A percentile compares a stretch with the other conserved stretches of the same genome.
Conservation (phyloP, 768 basidiomycete species). For the Xanthoconium stramineum region DNA sequence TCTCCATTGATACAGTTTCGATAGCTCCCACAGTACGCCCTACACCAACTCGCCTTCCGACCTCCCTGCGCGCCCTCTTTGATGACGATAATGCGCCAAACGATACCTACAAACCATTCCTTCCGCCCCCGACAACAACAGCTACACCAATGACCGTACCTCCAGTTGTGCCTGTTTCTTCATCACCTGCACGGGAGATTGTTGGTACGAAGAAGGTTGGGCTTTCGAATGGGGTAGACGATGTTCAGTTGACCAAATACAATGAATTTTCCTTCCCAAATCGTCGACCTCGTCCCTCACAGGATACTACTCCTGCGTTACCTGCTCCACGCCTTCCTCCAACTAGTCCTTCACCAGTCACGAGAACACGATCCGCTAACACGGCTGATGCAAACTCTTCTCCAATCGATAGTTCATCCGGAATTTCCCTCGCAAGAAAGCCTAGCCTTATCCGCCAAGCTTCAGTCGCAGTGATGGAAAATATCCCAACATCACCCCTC, state of each 20-base stretch:
- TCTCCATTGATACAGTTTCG: conserved; percentile 12
- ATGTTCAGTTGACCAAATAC: conserved; percentile 42
- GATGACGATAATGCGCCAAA: conserved; percentile 48
- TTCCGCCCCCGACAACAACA: conserved; percentile 26
- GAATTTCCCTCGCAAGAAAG: conserved; percentile 20
- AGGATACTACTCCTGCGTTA: conserved; percentile 43
- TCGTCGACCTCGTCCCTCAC: conserved; percentile 56
- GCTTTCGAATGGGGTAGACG: conserved; percentile 35
- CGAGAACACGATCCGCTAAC: conserved; percentile 35
- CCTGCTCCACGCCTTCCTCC: conserved; percentile 22
- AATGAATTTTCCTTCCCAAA: conserved; percentile 53
- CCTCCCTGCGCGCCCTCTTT: conserved; percentile 77
- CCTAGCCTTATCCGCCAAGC: conserved; percentile 49
- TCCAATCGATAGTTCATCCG: conserved; percentile 9
- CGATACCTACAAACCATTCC: conserved; percentile 43
- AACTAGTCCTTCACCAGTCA: conserved; percentile 32
- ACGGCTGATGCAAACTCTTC: conserved; percentile 21
- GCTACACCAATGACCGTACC: conserved; percentile 29
- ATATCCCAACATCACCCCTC: conserved; percentile 34
- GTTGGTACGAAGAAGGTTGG: conserved; percentile 31
- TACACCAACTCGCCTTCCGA: conserved; percentile 56
- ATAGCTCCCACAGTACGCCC: conserved; percentile 50
- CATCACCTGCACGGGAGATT: conserved; percentile 37
- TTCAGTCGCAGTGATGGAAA: conserved; percentile 55
- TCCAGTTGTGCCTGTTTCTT: conserved; percentile 25